These are phyloP conservation scores for Manihot esculenta DNA, from an alignment of 441 rosid genomes.

Conservation along the genomic window DNA sequence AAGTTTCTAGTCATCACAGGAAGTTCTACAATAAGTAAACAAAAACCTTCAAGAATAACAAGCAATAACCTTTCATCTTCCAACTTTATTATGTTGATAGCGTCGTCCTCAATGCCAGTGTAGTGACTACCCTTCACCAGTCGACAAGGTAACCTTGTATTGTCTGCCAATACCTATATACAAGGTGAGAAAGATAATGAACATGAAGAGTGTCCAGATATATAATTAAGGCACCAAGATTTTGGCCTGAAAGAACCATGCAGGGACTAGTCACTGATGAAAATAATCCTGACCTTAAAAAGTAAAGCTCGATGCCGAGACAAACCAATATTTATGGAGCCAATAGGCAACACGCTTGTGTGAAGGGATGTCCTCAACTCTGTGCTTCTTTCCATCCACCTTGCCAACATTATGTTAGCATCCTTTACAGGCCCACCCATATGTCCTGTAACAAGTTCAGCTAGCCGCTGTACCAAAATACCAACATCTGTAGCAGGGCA, in stretches of 20 bases:
- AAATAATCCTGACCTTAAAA: constrained; percentile 69
- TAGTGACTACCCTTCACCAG: constrained; percentile 97
- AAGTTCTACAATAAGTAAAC: not conserved
- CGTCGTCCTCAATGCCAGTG: constrained; percentile 98
- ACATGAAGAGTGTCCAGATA: constrained; percentile 5
- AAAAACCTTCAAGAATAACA: constrained; percentile 20
- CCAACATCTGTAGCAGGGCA: constrained; percentile 63
- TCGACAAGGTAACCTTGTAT: constrained; percentile 76
- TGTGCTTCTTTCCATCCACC: constrained; percentile 83
- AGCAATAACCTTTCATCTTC: constrained; percentile 77
- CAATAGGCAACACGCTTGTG: constrained; percentile 84
- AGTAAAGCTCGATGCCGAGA: constrained; percentile 97
- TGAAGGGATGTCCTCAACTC: constrained; percentile 77
- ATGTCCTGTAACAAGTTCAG: constrained; percentile 89
- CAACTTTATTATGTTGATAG: constrained; percentile 84
- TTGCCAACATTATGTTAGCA: constrained; percentile 73
- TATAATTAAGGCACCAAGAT: not conserved
- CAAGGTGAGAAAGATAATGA: constrained; percentile 33
- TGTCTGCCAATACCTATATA: constrained; percentile 90
- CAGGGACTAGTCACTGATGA: constrained; percentile 8
- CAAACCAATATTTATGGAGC: constrained; percentile 79
- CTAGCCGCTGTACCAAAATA: constrained; percentile 70
- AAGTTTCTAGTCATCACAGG: not conserved
- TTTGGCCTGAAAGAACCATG: not conserved
- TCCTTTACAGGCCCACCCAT: constrained; percentile 98